Evolutionary conservation across 164 flowering plant species (phyloP), one percentile per base, ranked within the genome.

Genomic region (Kingdonia uniflora): DNA sequence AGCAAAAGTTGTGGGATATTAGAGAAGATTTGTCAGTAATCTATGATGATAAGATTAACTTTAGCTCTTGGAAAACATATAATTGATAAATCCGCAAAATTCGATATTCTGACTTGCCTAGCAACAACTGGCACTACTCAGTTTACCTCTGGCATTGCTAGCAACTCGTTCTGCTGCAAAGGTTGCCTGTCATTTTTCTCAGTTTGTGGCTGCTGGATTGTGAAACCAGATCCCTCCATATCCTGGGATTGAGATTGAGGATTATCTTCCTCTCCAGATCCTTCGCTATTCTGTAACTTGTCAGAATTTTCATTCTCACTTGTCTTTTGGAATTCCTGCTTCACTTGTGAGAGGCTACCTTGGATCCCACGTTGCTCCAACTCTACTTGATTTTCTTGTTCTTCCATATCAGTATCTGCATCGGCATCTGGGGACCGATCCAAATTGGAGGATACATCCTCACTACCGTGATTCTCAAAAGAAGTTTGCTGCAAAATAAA

Each of bases 381-480:
- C n/a, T n/a, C n/a, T n/a, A n/a, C n/a, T n/a, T n/a, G n/a, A n/a
- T 52, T 60, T 46, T 70, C 74, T 52, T 51, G 70, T 38, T 63
- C 83, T 63, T 79, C 84, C 52, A 71, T 45, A 38, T 74, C 82
- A 65, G 60, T 68, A 39, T 80, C 85, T 21, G 68, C 73, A 64
- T 84, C 85, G 5, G 24, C 65, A 19, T 75, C 78, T 11, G 64
- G 60, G 12, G 90, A 74, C 49, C 63, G 64, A 49, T 71, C 91
- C 66, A 68, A 60, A 72, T 80, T 72, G 47, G 84, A 75, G 38
- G 86, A 82, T 49, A 74, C 72, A 54, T 80, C 81, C 55, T 75
- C 92, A 48, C 73, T 75, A 52, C 57, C 42, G n/a, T n/a, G n/a
- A n/a, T n/a, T n/a, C n/a, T n/a, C n/a, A n/a, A n/a, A n/a, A n/a